Conservation (phyloP, 345 rosid species). For the Citropsis articulata region DNA sequence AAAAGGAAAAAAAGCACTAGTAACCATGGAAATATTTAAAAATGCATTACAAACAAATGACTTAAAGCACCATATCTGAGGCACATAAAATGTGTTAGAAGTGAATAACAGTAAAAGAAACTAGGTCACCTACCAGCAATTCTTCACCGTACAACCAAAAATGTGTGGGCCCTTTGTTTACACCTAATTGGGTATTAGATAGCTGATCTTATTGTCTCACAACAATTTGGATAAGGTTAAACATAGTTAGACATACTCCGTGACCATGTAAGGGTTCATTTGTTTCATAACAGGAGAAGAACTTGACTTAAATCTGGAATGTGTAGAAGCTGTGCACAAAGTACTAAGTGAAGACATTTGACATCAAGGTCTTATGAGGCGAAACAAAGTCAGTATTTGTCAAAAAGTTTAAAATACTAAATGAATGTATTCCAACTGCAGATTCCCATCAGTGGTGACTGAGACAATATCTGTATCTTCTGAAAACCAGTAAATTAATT, state of each 20-base stretch:
- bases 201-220: background rate
- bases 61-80: background rate
- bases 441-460: background rate
- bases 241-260: background rate
- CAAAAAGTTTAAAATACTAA: background rate
- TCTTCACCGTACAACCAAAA: background rate
- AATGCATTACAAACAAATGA: background rate
- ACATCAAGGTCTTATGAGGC: background rate
- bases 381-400: background rate
- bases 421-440: background rate
- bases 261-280: background rate
- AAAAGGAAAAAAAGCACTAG: background rate
- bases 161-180: background rate
- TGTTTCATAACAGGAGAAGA: background rate
- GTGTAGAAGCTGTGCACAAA: background rate
- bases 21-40: background rate
- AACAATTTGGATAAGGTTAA: background rate
- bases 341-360: background rate
- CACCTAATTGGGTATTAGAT: background rate
- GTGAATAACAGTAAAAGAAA: background rate
- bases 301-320: background rate
- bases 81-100: background rate
- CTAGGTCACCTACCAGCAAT: background rate
- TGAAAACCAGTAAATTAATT: constrained; percentile 1
- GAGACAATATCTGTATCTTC: background rate